Base-by-base conservation (phyloP, 371 early-diverging fungal genomes). In the Rhizomucor miehei region DNA sequence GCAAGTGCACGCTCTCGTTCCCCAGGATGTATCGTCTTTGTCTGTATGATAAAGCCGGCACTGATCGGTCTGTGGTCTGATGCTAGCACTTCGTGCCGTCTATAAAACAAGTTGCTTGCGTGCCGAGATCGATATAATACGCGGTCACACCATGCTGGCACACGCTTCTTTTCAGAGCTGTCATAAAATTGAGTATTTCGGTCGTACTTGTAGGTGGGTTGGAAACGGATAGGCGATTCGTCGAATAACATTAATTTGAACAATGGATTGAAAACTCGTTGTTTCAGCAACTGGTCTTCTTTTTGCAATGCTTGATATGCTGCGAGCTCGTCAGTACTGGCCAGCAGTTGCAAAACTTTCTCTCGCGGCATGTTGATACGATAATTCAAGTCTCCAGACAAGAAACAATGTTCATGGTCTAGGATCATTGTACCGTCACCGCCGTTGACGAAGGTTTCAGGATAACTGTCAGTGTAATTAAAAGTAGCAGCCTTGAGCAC, bases 181-280 rank as follows among this genome's bases (percentile, higher is more conserved):
- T 94, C 95, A 57, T 89, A 94, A 3, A 65, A 56, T 13, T 84
- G 75, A 17, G 84, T 82, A 10, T 81, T 81, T 2, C 73, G 73
- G 54, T 92, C 86, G 58, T 91, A 93, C 66, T 94, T 94, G 79
- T 91, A 94, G 0, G 93, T 94, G 0, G 95, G 95, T 3, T 82
- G 81, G 69, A 93, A 94, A 16, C 56, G 47, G 20, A 91, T 65
- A 19, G 75, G 80, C 1, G 73, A 71, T 65, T 94, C 93, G 14
- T 63, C 54, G 56, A 91, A 94, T 1, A 63, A 66, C 5, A 85
- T 59, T 12, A 91, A 62, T 13, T 77, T 80, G 66, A 89, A 86
- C 17, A 75, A 54, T 0, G 86, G 77, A 54, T 86, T 75, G 45
- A 52, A 60, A 34, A 64, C 52, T n/a, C 67, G 61, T 65, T 91